A percentile compares a stretch with the other conserved stretches of the same genome.
Conservation (phyloP, 495 filamentous ascomycete species). For the Aspergillus heteromorphus region DNA sequence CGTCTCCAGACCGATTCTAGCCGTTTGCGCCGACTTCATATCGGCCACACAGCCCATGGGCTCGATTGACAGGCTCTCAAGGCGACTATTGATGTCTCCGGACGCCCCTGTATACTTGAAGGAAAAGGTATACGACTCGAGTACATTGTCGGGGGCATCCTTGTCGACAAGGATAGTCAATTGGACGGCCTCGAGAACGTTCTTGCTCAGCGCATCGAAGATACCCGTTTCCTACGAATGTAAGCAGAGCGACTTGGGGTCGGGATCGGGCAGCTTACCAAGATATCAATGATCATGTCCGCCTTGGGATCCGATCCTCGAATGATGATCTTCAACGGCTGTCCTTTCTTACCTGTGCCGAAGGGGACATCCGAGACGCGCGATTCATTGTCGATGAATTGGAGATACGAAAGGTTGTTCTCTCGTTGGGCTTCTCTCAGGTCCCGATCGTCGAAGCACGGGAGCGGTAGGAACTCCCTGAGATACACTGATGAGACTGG, state of each 20-base stretch:
- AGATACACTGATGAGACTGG: constrained; percentile 2
- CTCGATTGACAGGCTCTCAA: constrained; percentile 31
- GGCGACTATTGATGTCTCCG: constrained; percentile 13
- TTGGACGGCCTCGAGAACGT: constrained; percentile 39
- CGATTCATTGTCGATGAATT: constrained; percentile 18
- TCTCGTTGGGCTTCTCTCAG: constrained; percentile 18
- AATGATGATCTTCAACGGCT: constrained; percentile 30
- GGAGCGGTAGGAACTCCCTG: constrained; percentile 30
- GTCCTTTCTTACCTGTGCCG: constrained; percentile 18
- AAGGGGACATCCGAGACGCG: constrained; percentile 10
- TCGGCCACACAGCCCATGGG: constrained; percentile 28
- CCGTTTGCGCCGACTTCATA: constrained; percentile 29
- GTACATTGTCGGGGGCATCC: constrained; percentile 27
- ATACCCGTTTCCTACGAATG: constrained; percentile 38
- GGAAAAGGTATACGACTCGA: constrained; percentile 49
- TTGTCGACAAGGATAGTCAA: constrained; percentile 40
- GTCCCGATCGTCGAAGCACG: constrained; percentile 27
- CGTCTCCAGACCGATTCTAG: constrained; percentile 29
- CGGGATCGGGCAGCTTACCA: constrained; percentile 24
- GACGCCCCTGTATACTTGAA: constrained; percentile 35
- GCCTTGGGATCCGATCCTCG: constrained; percentile 28
- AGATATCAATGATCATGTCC: constrained; percentile 38
- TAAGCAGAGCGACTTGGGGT: neutral
- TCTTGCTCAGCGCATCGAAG: constrained; percentile 37
- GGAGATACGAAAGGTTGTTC: constrained; percentile 20